Evolutionary conservation across 1,139 yeast genomes (phyloP).

Genomic region (Saccharomycopsis hybrid): DNA sequence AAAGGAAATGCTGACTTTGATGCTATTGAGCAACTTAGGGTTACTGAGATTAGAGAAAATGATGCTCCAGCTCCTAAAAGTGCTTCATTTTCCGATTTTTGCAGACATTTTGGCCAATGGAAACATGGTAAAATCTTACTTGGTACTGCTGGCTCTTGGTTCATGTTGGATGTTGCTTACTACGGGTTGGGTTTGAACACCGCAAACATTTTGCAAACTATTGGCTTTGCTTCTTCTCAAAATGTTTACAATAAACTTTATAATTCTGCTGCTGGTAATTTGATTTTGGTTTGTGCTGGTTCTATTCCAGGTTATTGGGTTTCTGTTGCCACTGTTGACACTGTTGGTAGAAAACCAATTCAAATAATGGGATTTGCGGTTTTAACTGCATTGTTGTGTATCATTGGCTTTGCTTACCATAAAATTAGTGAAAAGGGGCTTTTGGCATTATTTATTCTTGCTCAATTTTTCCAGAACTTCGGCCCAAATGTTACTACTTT

Average conservation of each 20-base stretch:
- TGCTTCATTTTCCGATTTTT: slow-evolving; percentile 47
- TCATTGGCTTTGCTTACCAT: slow-evolving; percentile 75
- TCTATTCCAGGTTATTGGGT: slow-evolving; percentile 89
- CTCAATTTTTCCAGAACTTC: slow-evolving; percentile 82
- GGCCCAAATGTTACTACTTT: slow-evolving; percentile 97
- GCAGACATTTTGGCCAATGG: slow-evolving; percentile 78
- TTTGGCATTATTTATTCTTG: slow-evolving; percentile 66
- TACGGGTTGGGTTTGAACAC: slow-evolving; percentile 83
- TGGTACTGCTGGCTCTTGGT: slow-evolving; percentile 98
- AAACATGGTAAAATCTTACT: slow-evolving; percentile 74
- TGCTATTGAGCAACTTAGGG: slow-evolving; percentile 34
- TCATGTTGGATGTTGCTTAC: slow-evolving; percentile 90
- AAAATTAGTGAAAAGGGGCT: slow-evolving; percentile 57
- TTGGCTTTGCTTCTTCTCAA: slow-evolving; percentile 63
- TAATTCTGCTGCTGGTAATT: slow-evolving; percentile 81
- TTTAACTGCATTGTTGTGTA: slow-evolving; percentile 61
- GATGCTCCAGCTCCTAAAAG: slow-evolving; percentile 23
- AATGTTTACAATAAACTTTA: slow-evolving; percentile 60
- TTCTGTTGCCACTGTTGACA: slow-evolving; percentile 69
- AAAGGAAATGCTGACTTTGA: slow-evolving; percentile 38
- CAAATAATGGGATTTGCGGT: slow-evolving; percentile 69
- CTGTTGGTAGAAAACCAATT: slow-evolving; percentile 73
- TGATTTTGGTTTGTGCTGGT: slow-evolving; percentile 87
- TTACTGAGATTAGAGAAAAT: slow-evolving; percentile 40
- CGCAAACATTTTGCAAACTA: slow-evolving; percentile 74